Conservation (phyloP, 2,329 filamentous ascomycete genomes). For the Dactylellina cionopaga region DNA sequence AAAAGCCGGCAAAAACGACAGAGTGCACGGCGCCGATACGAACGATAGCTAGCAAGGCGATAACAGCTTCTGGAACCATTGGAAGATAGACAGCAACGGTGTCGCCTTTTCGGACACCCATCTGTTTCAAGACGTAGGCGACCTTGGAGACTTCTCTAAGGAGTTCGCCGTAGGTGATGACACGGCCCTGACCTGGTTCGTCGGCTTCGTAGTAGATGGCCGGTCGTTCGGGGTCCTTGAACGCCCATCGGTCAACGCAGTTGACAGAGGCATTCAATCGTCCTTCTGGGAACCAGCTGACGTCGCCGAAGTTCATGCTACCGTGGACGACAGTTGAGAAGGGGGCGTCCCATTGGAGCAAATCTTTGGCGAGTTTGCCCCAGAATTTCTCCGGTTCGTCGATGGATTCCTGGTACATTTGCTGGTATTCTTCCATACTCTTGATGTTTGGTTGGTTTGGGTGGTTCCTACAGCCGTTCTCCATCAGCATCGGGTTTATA, state of each 20-base stretch:
- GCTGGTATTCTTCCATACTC: conserved; percentile 75
- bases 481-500: conserved; percentile 12
- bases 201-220: conserved; percentile 99
- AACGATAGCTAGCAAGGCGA: conserved; percentile 88
- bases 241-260: conserved; percentile 95
- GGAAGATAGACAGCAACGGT: conserved; percentile 96
- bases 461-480: conserved; percentile 63
- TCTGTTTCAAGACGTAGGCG: conserved; percentile 88
- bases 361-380: conserved; percentile 83
- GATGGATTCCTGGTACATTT: conserved; percentile 84
- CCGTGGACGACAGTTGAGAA: conserved; percentile 89
- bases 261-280: conserved; percentile 96
- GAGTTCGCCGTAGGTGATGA: conserved; percentile 91
- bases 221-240: conserved; percentile 89
- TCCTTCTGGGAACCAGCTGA: conserved; percentile 94
- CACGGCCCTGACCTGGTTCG: conserved; percentile 85
- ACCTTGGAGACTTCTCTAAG: conserved; percentile 89
- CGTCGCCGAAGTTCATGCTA: conserved; percentile 80
- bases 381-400: conserved; percentile 89
- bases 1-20: conserved; percentile 97
- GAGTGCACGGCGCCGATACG: conserved; percentile 97
- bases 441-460: conserved; percentile 74
- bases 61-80: conserved; percentile 96
- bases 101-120: conserved; percentile 96
- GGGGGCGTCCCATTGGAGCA: conserved; percentile 88